Percentiles rank a stretch among this genome's conserved stretches.
These are phyloP conservation scores for Cordia subcordata DNA, from an alignment of 257 asterid genomes.

Conservation along the genomic window DNA sequence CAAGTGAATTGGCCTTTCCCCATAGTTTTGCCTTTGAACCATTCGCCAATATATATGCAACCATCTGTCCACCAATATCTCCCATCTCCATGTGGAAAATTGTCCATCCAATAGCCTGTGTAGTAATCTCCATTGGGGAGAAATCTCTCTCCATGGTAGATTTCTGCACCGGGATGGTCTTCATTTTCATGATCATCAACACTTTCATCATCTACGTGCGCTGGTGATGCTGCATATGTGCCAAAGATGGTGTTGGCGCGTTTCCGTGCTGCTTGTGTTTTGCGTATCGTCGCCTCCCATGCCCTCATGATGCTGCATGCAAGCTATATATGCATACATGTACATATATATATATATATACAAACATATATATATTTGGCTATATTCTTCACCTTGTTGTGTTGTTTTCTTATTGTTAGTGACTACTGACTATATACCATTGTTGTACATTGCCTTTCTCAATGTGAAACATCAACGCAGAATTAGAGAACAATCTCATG, in stretches of 20 bases:
- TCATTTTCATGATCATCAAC: constrained; percentile 36
- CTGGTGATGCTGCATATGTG: constrained; percentile 33
- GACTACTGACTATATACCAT: too few relatives aligned
- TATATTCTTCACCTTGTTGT: neutral
- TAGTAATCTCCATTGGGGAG: constrained; percentile 89
- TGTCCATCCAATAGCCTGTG: constrained; percentile 71
- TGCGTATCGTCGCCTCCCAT: constrained; percentile 89
- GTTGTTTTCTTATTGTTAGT: too few relatives aligned
- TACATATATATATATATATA: constrained; percentile 9
- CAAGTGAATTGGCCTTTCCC: constrained; percentile 71
- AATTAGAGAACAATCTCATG: neutral
- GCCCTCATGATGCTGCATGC: constrained; percentile 62
- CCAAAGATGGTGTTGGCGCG: constrained; percentile 80
- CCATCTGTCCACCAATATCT: constrained; percentile 96
- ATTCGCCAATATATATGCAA: constrained; percentile 83
- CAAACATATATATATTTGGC: too few relatives aligned
- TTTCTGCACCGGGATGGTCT: constrained; percentile 49
- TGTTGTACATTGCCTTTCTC: too few relatives aligned
- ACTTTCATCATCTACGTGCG: constrained; percentile 30
- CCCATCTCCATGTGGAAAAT: constrained; percentile 75
- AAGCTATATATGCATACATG: neutral
- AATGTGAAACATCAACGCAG: constrained; percentile 12
- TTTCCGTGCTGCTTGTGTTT: constrained; percentile 81
- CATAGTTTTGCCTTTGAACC: constrained; percentile 81
- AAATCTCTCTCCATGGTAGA: constrained; percentile 62